These are phyloP conservation scores for Gymnopus androsaceus DNA, from an alignment of 1,284 basidiomycete genomes.

Conservation along the genomic window DNA sequence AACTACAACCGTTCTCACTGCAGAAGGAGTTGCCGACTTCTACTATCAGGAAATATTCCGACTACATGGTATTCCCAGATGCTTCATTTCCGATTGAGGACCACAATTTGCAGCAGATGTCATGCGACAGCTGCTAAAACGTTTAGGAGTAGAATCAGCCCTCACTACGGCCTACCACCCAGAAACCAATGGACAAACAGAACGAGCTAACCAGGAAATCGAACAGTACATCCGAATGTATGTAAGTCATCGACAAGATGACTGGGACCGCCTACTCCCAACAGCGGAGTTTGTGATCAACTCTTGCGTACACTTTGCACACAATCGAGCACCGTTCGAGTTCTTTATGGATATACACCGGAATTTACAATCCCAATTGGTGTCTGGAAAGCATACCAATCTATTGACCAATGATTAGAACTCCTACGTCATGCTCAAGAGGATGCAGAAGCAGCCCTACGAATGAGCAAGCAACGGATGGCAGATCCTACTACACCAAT, in stretches of 20 bases:
- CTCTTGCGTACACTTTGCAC: neutral
- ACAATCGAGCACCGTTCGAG: too few relatives aligned
- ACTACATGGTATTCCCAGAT: too few relatives aligned
- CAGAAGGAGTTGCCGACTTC: too few relatives aligned
- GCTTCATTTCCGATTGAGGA: too few relatives aligned
- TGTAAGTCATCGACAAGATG: slow-evolving; percentile 35
- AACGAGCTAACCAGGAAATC: slow-evolving; percentile 39
- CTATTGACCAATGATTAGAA: neutral
- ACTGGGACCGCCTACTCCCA: slow-evolving; percentile 38
- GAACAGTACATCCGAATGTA: slow-evolving; percentile 23
- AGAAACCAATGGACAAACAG: slow-evolving; percentile 46
- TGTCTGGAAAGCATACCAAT: too few relatives aligned
- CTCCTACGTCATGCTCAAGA: neutral
- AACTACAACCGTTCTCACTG: too few relatives aligned
- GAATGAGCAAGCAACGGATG: neutral
- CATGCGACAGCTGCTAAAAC: neutral
- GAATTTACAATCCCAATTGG: too few relatives aligned
- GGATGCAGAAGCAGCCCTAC: neutral
- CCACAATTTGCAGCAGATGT: too few relatives aligned
- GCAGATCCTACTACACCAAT: too few relatives aligned
- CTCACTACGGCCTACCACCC: slow-evolving; percentile 36
- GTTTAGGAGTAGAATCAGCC: neutral
- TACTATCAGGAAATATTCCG: too few relatives aligned
- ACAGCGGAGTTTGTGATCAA: neutral
- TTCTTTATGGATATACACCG: too few relatives aligned